phyloP scores from a whole-genome alignment of 345 rosid species.

The Murraya paniculata region DNA sequence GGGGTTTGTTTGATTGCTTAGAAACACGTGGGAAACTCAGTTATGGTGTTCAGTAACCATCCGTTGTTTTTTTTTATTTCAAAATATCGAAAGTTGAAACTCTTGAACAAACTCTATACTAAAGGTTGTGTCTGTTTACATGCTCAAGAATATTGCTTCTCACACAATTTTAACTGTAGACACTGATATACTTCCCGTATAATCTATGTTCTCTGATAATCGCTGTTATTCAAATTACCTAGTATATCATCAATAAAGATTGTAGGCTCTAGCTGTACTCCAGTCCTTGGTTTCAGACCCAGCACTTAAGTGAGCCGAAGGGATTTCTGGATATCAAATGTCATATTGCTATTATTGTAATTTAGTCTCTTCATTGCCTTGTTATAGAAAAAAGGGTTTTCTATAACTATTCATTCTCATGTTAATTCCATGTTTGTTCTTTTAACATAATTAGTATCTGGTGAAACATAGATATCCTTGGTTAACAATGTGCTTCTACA shows the following conservation, averaged over 20 bases:
- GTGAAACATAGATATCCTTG: background rate
- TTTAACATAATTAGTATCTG: background rate
- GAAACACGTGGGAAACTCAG: background rate
- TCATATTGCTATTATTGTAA: background rate
- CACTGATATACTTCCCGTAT: background rate
- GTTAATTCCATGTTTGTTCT: background rate
- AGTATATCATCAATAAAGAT: background rate
- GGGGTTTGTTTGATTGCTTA: background rate
- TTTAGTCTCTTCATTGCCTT: background rate
- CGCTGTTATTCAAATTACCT: background rate
- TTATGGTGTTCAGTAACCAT: background rate
- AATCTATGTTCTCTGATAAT: background rate
- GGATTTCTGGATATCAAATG: background rate
- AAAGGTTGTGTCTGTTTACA: background rate
- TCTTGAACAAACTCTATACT: background rate
- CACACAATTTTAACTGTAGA: background rate
- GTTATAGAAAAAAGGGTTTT: too few species aligned
- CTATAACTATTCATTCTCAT: background rate
- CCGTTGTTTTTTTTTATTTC: background rate
- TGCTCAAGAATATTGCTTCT: background rate
- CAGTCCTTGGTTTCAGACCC: background rate
- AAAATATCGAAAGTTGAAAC: background rate
- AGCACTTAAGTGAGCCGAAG: background rate
- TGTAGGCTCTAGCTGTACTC: too few species aligned
- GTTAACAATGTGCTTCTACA: background rate